Percentiles rank a stretch among this genome's conserved stretches.
Conservation (phyloP, 2,329 filamentous ascomycete genomes). For the Botrytis deweyae region DNA sequence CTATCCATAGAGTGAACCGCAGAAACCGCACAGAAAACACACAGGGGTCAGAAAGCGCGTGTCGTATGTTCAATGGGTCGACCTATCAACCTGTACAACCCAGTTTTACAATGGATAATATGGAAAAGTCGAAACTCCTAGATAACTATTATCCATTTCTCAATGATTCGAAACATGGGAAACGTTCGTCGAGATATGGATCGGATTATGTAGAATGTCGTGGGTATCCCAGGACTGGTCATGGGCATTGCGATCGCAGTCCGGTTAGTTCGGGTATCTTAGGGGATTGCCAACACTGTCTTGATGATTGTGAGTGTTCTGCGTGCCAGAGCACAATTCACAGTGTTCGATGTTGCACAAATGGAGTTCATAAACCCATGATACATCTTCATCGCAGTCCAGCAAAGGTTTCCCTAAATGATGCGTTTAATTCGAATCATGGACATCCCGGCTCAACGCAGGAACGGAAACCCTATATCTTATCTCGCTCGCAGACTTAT, state of each 20-base stretch:
- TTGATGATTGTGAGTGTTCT: slow-evolving; percentile 34
- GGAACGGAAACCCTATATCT: background rate
- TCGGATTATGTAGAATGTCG: slow-evolving; percentile 27
- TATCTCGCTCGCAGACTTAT: slow-evolving; percentile 3
- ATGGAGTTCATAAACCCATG: slow-evolving; percentile 30
- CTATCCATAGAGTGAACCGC: background rate
- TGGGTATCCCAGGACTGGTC: slow-evolving; percentile 35
- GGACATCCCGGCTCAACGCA: background rate
- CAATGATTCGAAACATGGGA: background rate
- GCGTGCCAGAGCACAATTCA: slow-evolving; percentile 34
- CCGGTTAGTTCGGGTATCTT: slow-evolving; percentile 29
- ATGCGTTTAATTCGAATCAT: background rate
- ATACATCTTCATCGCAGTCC: slow-evolving; percentile 27
- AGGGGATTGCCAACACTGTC: slow-evolving; percentile 37
- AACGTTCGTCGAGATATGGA: background rate
- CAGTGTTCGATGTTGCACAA: slow-evolving; percentile 34
- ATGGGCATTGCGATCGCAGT: slow-evolving; percentile 28
- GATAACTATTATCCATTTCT: background rate
- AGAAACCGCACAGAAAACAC: no score
- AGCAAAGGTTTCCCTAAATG: background rate
- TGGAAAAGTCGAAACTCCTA: background rate
- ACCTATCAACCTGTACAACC: background rate
- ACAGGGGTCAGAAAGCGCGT: background rate
- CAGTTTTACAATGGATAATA: background rate
- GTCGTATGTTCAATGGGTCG: background rate